Percentiles rank a stretch among this genome's conserved stretches.
These are phyloP conservation scores for Punctularia strigosozonata DNA, from an alignment of 768 basidiomycete species.

Conservation along the genomic window DNA sequence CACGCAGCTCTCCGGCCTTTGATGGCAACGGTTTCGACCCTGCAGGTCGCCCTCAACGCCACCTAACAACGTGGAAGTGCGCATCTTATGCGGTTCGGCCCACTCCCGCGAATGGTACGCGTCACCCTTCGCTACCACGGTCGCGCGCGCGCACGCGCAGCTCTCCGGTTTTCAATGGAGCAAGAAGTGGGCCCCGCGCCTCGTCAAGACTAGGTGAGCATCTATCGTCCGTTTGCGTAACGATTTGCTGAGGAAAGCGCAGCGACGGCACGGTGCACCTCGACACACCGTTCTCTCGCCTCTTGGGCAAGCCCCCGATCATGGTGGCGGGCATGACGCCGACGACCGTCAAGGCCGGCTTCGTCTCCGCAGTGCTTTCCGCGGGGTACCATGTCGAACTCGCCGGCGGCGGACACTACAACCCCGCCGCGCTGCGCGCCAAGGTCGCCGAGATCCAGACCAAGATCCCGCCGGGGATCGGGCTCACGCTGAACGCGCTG, in stretches of 20 bases:
- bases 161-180: no score
- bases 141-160: no score
- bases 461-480: constrained; percentile 77
- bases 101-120: no score
- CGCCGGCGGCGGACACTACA: constrained; percentile 97
- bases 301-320: constrained; percentile 92
- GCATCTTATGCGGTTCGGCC: no score
- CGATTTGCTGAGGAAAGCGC: no score
- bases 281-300: constrained; percentile 93
- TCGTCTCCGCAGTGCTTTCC: constrained; percentile 84
- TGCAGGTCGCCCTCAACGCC: no score
- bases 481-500: constrained; percentile 86
- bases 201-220: constrained; percentile 82
- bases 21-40: no score
- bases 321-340: constrained; percentile 99
- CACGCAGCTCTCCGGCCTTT: no score
- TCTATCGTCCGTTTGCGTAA: no score
- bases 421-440: constrained; percentile 71
- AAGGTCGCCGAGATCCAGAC: constrained; percentile 91
- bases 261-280: constrained; percentile 89
- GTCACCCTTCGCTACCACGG: no score
- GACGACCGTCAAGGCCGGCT: constrained; percentile 89
- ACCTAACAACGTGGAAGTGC: no score
- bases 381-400: constrained; percentile 96
- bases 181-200: constrained; percentile 72